Evolutionary conservation across 371 early-diverging fungal species (phyloP).

Genomic region (Rhizomucor miehei): DNA sequence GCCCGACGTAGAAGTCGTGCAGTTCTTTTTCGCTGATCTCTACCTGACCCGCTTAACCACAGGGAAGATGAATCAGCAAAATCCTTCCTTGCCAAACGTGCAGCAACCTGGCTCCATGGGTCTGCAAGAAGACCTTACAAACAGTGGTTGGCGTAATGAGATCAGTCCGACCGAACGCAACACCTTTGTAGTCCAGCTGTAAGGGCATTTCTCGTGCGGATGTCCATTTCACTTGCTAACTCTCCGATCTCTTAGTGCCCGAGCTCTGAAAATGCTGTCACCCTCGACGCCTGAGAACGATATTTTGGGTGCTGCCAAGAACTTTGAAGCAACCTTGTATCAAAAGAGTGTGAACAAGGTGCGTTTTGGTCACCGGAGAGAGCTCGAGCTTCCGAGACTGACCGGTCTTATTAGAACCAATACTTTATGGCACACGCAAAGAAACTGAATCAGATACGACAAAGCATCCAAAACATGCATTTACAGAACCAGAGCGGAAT

Average conservation of each 20-base stretch:
- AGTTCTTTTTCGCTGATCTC: no score
- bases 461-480: constrained; percentile 23
- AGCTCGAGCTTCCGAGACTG: neutral
- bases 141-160: constrained; percentile 43
- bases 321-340: constrained; percentile 38
- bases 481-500: constrained; percentile 7
- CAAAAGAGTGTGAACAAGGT: constrained; percentile 42
- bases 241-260: constrained; percentile 16
- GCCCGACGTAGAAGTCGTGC: no score
- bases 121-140: constrained; percentile 16
- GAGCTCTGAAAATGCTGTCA: constrained; percentile 34
- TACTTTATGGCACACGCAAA: constrained; percentile 34
- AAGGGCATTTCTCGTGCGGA: constrained; percentile 12
- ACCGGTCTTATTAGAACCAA: constrained; percentile 28
- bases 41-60: no score
- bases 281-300: constrained; percentile 35
- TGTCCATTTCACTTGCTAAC: neutral
- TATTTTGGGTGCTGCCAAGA: constrained; percentile 35
- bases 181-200: constrained; percentile 38
- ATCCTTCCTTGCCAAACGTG: constrained; percentile 16
- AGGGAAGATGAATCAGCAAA: constrained; percentile 12
- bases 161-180: constrained; percentile 34
- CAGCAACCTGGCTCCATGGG: constrained; percentile 12
- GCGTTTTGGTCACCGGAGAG: constrained; percentile 5
- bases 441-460: constrained; percentile 38